These are phyloP conservation scores for Fomes fomentarius DNA, from an alignment of 1,284 basidiomycete genomes.

Conservation along the genomic window DNA sequence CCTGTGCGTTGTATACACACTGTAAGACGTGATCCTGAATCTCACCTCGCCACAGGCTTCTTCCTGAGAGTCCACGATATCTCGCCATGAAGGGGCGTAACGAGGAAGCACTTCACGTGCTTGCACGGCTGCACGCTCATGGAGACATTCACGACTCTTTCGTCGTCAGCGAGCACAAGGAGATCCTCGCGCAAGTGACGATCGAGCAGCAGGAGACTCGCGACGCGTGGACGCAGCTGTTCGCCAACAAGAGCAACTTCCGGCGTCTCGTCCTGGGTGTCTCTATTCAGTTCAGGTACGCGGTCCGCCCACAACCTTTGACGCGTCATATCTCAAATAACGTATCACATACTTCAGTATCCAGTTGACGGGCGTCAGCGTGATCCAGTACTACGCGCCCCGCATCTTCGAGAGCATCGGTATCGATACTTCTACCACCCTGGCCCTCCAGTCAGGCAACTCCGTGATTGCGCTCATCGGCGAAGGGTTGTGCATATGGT, in stretches of 20 bases:
- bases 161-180: constrained; percentile 42
- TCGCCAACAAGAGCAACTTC: constrained; percentile 51
- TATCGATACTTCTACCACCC: constrained; percentile 40
- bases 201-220: constrained; percentile 34
- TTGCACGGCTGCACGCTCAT: constrained; percentile 55
- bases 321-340: no score
- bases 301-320: no score
- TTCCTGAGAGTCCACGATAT: constrained; percentile 62
- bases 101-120: constrained; percentile 44
- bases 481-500: constrained; percentile 57
- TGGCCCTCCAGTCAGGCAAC: constrained; percentile 66
- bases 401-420: constrained; percentile 49
- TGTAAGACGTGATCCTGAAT: neutral
- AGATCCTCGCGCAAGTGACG: constrained; percentile 42
- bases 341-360: constrained; percentile 42
- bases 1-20: no score
- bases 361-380: constrained; percentile 53
- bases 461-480: constrained; percentile 62
- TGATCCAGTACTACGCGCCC: constrained; percentile 50
- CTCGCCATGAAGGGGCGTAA: constrained; percentile 58
- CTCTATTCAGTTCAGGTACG: constrained; percentile 33
- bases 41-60: constrained; percentile 31
- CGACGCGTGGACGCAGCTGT: constrained; percentile 49
- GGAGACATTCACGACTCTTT: constrained; percentile 51
- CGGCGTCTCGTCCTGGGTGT: constrained; percentile 45